Conservation (phyloP, 805 yeast genomes). For the Sugiyamaella qingdaonensis region DNA sequence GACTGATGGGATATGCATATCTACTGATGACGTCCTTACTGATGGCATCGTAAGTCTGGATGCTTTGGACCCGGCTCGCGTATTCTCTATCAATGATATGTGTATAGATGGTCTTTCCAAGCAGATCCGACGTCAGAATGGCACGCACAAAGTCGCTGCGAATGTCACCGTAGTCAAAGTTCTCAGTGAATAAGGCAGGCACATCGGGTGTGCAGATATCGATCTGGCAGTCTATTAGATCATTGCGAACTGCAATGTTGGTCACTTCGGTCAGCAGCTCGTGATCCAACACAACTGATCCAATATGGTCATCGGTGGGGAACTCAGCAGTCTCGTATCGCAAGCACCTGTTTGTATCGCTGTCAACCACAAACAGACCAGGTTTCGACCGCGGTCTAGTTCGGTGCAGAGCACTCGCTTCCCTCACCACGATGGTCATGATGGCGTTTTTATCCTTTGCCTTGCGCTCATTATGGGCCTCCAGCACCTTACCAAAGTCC, state of each 20-base stretch:
- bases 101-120: slow-evolving; percentile 87
- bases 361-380: slow-evolving; percentile 79
- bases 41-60: slow-evolving; percentile 89
- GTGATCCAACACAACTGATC: slow-evolving; percentile 64
- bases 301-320: slow-evolving; percentile 24
- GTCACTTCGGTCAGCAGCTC: slow-evolving; percentile 71
- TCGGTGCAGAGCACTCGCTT: slow-evolving; percentile 79
- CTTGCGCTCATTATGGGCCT: slow-evolving; percentile 67
- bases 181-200: slow-evolving; percentile 92
- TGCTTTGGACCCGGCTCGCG: slow-evolving; percentile 93
- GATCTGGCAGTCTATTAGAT: slow-evolving; percentile 91
- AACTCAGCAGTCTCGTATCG: slow-evolving; percentile 76
- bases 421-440: slow-evolving; percentile 87
- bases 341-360: slow-evolving; percentile 67
- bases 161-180: slow-evolving; percentile 86
- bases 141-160: slow-evolving; percentile 89
- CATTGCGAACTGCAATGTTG: slow-evolving; percentile 77
- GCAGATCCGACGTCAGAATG: slow-evolving; percentile 80
- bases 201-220: slow-evolving; percentile 94
- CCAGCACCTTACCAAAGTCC: slow-evolving; percentile 68
- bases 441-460: slow-evolving; percentile 81
- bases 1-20: slow-evolving; percentile 88
- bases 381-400: slow-evolving; percentile 78
- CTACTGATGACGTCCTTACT: slow-evolving; percentile 86
- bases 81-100: slow-evolving; percentile 75